Conservation (phyloP, 495 filamentous ascomycete genomes). For the Aspergillus hancockii region DNA sequence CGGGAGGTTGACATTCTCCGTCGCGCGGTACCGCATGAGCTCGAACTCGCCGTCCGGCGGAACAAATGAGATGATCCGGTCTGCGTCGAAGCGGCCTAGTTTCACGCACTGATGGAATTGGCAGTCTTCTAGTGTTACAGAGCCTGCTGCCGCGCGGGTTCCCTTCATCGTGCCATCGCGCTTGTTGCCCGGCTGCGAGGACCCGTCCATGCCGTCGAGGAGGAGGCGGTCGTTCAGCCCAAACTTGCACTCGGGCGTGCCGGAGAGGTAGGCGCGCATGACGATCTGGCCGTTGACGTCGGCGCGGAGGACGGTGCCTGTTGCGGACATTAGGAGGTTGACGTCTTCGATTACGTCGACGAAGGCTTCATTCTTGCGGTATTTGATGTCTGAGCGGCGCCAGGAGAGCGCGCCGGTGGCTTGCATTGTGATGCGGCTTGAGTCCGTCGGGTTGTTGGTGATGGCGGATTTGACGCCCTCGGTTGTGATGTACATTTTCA, state of each 20-base stretch:
- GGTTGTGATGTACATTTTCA: constrained; percentile 99
- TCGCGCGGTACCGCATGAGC: constrained; percentile 99
- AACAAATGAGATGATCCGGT: constrained; percentile 96
- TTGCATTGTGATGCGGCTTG: constrained; percentile 98
- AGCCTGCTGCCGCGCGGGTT: constrained; percentile 92
- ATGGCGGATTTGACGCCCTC: constrained; percentile 98
- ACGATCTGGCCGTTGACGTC: constrained; percentile 98
- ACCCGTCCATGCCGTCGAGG: constrained; percentile 56
- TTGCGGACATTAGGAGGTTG: constrained; percentile 96
- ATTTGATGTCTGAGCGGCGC: constrained; percentile 96
- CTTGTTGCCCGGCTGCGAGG: constrained; percentile 52
- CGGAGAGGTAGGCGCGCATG: constrained; percentile 97
- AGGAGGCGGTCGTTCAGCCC: constrained; percentile 95
- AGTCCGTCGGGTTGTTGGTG: constrained; percentile 68
- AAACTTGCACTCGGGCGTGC: constrained; percentile 99
- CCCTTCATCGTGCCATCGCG: constrained; percentile 62
- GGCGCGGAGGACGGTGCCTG: constrained; percentile 90
- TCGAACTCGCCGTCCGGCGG: constrained; percentile 99
- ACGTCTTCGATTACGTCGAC: constrained; percentile 99
- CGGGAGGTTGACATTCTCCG: constrained; percentile 97
- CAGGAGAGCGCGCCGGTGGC: constrained; percentile 96
- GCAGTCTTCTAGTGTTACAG: constrained; percentile 95
- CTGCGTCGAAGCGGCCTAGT: constrained; percentile 93
- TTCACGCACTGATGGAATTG: constrained; percentile 99
- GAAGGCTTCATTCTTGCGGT: constrained; percentile 99